phyloP scores from a whole-genome alignment of 345 rosid species.

The Eutrema japonicum region DNA sequence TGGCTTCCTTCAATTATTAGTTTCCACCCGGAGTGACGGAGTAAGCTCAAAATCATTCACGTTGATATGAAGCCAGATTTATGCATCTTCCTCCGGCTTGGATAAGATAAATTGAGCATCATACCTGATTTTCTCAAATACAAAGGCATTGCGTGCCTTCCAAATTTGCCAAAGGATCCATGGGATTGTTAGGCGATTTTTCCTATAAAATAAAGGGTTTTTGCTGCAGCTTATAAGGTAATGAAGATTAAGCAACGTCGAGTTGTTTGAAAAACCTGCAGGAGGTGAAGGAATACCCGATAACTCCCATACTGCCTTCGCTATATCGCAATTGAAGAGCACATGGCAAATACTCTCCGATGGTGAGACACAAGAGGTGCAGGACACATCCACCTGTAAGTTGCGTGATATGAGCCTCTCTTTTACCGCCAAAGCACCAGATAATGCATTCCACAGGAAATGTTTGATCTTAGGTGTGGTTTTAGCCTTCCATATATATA shows the following conservation, averaged over 20 bases:
- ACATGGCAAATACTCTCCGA: not conserved
- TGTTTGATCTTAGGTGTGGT: not conserved
- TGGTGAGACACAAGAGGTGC: too few species aligned
- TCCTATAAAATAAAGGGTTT: fast-evolving
- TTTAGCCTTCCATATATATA: not conserved
- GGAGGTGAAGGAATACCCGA: not conserved
- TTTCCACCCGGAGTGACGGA: too few species aligned
- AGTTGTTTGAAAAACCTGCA: not conserved
- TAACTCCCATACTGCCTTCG: not conserved
- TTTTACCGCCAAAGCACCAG: not conserved
- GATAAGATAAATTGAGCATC: too few species aligned
- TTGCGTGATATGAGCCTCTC: not conserved
- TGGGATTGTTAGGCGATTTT: too few species aligned
- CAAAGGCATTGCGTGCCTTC: too few species aligned
- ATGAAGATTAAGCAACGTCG: not conserved
- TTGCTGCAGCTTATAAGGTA: not conserved
- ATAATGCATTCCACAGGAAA: not conserved
- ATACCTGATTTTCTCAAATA: too few species aligned
- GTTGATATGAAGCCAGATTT: too few species aligned
- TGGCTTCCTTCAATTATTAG: too few species aligned
- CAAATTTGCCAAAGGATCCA: too few species aligned
- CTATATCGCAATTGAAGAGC: not conserved
- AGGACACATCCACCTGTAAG: not conserved
- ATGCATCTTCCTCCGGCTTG: too few species aligned
- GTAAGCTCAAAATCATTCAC: too few species aligned